These are phyloP conservation scores for Starmera caribaea DNA, from an alignment of 805 yeast species.

Conservation along the genomic window DNA sequence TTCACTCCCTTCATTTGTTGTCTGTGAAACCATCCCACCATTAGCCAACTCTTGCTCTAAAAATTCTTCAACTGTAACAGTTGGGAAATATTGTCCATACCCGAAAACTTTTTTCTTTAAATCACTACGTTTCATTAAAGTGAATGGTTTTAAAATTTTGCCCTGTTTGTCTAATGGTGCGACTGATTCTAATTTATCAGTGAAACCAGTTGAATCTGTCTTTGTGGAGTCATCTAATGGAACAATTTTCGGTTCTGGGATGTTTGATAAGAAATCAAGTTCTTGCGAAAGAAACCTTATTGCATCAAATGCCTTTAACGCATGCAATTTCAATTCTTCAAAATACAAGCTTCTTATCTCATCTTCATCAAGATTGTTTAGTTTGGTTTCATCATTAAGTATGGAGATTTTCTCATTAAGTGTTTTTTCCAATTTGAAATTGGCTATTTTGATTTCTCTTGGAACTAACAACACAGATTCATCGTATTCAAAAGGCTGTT, in stretches of 20 bases:
- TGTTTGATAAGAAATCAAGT: conserved; percentile 44
- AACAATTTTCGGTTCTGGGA: conserved; percentile 25
- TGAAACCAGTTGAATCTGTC: conserved; percentile 38
- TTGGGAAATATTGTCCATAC: conserved; percentile 87
- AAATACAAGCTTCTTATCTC: conserved; percentile 42
- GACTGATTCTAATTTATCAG: conserved; percentile 51
- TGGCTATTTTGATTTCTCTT: conserved; percentile 66
- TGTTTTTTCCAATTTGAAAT: conserved; percentile 50
- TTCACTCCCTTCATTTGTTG: conserved; percentile 27
- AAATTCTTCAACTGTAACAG: conserved; percentile 90
- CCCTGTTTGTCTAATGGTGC: conserved; percentile 65
- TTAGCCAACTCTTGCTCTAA: conserved; percentile 76
- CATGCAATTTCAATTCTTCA: conserved; percentile 43
- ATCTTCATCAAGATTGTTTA: conserved; percentile 51
- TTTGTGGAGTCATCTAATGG: conserved; percentile 10
- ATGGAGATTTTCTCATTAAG: conserved; percentile 33
- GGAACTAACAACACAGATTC: conserved; percentile 27
- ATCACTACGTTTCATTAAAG: conserved; percentile 54
- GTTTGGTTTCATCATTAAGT: conserved; percentile 27
- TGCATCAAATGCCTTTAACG: conserved; percentile 42
- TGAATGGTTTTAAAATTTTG: conserved; percentile 75
- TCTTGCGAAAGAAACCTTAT: conserved; percentile 60
- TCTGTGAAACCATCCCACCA: conserved; percentile 64
- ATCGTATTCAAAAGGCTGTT: conserved; percentile 24
- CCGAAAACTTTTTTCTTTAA: conserved; percentile 65